Evolutionary conservation across 192 early-diverging fungal genomes (phyloP).

Genomic region (Gryganskiella cystojenkinii): DNA sequence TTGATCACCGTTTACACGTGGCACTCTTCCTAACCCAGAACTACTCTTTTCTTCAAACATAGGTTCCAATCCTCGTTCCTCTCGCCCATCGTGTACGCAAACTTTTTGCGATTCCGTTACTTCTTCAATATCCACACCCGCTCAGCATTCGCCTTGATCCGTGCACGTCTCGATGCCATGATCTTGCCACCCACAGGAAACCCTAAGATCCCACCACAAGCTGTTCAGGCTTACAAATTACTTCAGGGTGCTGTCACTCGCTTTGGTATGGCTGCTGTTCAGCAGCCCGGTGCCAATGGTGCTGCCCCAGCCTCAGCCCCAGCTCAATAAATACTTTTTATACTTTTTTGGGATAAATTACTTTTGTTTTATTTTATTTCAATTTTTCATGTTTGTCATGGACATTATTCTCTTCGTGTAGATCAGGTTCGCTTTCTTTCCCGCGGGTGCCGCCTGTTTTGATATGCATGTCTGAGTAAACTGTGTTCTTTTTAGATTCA

Average conservation of each 20-base stretch:
- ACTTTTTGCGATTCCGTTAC: conserved; percentile 81
- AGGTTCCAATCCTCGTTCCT: conserved; percentile 61
- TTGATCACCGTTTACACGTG: neutral
- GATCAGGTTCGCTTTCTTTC: too few species aligned
- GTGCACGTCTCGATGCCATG: conserved; percentile 42
- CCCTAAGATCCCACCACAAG: conserved; percentile 57
- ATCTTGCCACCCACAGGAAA: conserved; percentile 57
- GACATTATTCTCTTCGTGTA: too few species aligned
- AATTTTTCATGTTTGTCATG: too few species aligned
- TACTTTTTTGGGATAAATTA: neutral
- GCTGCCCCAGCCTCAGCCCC: conserved; percentile 2
- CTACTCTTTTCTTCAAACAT: conserved; percentile 54
- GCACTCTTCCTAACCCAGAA: neutral
- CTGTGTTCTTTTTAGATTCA: too few species aligned
- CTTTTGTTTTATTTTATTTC: too few species aligned
- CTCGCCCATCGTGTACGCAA: conserved; percentile 69
- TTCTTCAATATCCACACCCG: conserved; percentile 67
- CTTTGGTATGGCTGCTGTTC: conserved; percentile 49
- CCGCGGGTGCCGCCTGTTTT: too few species aligned
- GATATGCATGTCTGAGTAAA: too few species aligned
- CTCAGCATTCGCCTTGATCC: conserved; percentile 52
- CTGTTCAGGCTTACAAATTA: conserved; percentile 53
- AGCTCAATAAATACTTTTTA: neutral
- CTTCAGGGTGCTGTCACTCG: conserved; percentile 40
- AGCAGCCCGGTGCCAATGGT: conserved; percentile 28